Conservation (phyloP, 306 rosid genomes). For the Prunus mongolica region DNA sequence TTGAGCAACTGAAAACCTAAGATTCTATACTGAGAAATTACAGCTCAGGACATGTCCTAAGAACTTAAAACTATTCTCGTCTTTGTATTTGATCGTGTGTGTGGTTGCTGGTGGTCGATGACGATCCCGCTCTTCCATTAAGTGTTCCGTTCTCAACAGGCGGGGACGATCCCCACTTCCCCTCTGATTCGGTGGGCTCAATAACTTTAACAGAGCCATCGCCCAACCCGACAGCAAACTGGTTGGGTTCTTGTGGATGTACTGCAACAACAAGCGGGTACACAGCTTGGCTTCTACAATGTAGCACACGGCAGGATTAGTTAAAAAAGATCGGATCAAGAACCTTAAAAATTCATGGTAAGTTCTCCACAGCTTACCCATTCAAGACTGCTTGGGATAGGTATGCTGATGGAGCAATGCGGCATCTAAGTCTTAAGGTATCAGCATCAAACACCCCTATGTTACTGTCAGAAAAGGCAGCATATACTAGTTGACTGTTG, state of each 20-base stretch:
- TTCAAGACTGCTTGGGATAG: constrained; percentile 46
- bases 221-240: constrained; percentile 68
- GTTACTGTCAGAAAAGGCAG: constrained; percentile 69
- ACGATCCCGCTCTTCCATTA: constrained; percentile 55
- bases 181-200: constrained; percentile 68
- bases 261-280: constrained; percentile 69
- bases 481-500: constrained; percentile 62
- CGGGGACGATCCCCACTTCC: constrained; percentile 67
- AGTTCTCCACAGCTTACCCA: constrained; percentile 44
- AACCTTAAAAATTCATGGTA: not conserved
- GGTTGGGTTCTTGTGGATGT: constrained; percentile 71
- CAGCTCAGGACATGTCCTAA: constrained; percentile 23
- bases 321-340: not conserved
- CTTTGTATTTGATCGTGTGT: constrained; percentile 60
- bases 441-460: constrained; percentile 83
- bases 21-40: constrained; percentile 28
- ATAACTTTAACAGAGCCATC: constrained; percentile 83
- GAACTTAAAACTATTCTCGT: constrained; percentile 36
- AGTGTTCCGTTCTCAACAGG: constrained; percentile 57
- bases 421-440: constrained; percentile 70
- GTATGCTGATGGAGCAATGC: constrained; percentile 69
- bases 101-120: constrained; percentile 67
- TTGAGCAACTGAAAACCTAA: constrained; percentile 30
- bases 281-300: constrained; percentile 57
- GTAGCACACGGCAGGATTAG: not conserved